Evolutionary conservation across 2,329 filamentous ascomycete genomes (phyloP).

Genomic region (Ceratocystis alfenasii): DNA sequence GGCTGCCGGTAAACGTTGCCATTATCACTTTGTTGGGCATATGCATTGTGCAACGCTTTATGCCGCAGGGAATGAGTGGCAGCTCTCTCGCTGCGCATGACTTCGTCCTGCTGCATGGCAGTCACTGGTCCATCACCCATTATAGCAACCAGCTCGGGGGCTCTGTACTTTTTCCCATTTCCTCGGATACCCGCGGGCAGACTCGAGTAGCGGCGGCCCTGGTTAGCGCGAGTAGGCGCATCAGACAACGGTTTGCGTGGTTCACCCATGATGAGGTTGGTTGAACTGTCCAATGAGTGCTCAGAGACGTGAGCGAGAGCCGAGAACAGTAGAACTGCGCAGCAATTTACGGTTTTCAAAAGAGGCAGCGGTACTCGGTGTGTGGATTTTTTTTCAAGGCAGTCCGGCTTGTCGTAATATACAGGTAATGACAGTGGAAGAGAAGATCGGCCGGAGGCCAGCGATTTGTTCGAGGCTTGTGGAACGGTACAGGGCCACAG

Average conservation of each 20-base stretch:
- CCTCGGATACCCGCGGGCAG: constrained; percentile 14
- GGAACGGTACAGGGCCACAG: neutral
- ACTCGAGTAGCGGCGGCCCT: constrained; percentile 16
- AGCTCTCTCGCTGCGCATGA: constrained; percentile 15
- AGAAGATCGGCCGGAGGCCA: too few relatives aligned
- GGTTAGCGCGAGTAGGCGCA: constrained; percentile 6
- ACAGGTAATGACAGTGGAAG: neutral
- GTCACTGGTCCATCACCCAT: constrained; percentile 17
- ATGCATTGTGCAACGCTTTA: constrained; percentile 16
- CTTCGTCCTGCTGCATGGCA: constrained; percentile 16
- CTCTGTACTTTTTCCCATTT: constrained; percentile 18
- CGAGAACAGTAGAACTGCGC: neutral
- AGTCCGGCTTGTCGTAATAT: neutral
- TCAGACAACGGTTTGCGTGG: constrained; percentile 8
- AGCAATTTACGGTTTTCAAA: neutral
- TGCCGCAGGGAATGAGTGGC: constrained; percentile 15
- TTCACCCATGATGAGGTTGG: neutral
- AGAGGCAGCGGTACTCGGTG: neutral
- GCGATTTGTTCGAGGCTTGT: too few relatives aligned
- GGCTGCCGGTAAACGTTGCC: neutral
- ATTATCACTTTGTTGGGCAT: neutral
- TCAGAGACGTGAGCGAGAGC: neutral
- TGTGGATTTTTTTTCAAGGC: neutral
- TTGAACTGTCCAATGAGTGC: neutral
- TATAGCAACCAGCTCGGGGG: constrained; percentile 17